Evolutionary conservation across 2,329 filamentous ascomycete species (phyloP), one percentile per base, ranked within the genome.

Genomic region (Berkeleyomyces rouxiae): DNA sequence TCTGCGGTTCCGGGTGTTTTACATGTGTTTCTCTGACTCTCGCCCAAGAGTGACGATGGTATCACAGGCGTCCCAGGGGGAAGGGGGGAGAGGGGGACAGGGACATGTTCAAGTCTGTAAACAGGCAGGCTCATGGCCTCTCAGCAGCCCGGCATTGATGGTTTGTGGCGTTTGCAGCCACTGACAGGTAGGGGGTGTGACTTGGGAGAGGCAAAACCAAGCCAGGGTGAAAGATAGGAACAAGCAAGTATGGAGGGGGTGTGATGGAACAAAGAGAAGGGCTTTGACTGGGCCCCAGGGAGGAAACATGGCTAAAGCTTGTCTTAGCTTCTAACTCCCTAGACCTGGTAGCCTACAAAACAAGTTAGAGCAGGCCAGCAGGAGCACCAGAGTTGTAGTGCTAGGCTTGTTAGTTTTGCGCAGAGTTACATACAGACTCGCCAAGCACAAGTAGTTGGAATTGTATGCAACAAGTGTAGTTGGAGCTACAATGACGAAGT

Each of bases 11-110:
- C 58, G 43, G 9, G 1, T 59, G 58, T 59, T 59, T 59, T 59
- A 59, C n/a, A 47, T 47, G 58, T 16, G 58, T 59, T 59, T 59
- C 58, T 16, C 36, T 16, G 40, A n/a, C 23, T 9, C 42, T 42
- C 44, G 33, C 13, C 16, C 16, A 39, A 62, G 9, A 47, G 44
- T 16, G 68, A 62, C 33, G 33, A 59, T 70, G 63, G 64, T 39
- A 55, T 55, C 51, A 55, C 31, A 16, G 57, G 40, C 10, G 57
- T 59, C 44, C 31, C 23, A 47, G 31, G 57, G 10, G 39, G 23
- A 3, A 40, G 16, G 40, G 16, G 40, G 37, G 23, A n/a, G 23
- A 4, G 3, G 33, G 57, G 36, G 7, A 44, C 16, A 37, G 31
- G 7, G 13, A 59, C 2, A n/a, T 16, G 13, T n/a, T 11, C 16